phyloP scores from a whole-genome alignment of 768 basidiomycete genomes.

The Porphyrellus cyaneotinctus region DNA sequence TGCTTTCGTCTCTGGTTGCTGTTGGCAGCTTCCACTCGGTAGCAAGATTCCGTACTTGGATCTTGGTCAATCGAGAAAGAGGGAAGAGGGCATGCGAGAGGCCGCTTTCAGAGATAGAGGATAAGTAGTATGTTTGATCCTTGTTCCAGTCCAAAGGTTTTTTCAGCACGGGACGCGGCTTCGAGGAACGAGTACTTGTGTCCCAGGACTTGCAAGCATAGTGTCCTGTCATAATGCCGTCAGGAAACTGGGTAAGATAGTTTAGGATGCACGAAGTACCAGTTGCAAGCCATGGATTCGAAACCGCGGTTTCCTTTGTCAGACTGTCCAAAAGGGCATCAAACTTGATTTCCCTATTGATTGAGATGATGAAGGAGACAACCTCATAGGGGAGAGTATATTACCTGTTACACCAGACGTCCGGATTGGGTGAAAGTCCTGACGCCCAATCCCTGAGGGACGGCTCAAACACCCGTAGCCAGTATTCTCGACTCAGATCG shows the following conservation, averaged over 20 bases:
- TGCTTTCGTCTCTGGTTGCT: conserved; percentile 76
- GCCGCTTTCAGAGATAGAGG: conserved; percentile 64
- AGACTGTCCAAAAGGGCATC: conserved; percentile 72
- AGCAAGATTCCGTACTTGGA: conserved; percentile 71
- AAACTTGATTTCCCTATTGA: conserved; percentile 81
- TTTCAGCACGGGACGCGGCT: conserved; percentile 48
- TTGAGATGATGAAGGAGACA: background rate
- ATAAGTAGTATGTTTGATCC: conserved; percentile 91
- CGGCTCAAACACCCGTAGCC: conserved; percentile 88
- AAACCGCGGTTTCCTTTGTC: conserved; percentile 27
- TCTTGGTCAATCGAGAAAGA: conserved; percentile 61
- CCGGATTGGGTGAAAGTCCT: conserved; percentile 88
- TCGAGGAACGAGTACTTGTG: background rate
- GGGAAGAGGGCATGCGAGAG: conserved; percentile 77
- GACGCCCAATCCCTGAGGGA: conserved; percentile 71
- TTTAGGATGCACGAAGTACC: conserved; percentile 42
- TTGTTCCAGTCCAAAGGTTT: conserved; percentile 59
- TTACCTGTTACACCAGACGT: conserved; percentile 87
- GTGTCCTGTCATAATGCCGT: conserved; percentile 52
- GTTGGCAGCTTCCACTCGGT: conserved; percentile 58
- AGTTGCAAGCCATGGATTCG: conserved; percentile 74
- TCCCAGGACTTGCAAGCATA: conserved; percentile 73
- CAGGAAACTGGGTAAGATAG: background rate
- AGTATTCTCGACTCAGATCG: conserved; percentile 88
- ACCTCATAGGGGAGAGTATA: too few species aligned